These are phyloP conservation scores for Monosporascus sp. DNA, from an alignment of 2,329 filamentous ascomycete genomes.

Conservation along the genomic window DNA sequence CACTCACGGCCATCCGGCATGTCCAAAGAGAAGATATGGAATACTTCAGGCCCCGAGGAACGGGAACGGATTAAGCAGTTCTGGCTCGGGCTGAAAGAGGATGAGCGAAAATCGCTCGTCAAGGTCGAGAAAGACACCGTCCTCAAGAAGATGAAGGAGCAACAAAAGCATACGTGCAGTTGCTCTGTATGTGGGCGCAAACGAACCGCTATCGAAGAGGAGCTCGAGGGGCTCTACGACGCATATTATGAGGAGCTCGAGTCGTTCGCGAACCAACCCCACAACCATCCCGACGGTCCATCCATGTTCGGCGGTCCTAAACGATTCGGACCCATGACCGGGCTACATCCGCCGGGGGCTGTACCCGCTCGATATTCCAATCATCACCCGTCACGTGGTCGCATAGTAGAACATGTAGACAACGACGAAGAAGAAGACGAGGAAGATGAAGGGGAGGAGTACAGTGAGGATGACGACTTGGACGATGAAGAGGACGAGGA, in stretches of 20 bases:
- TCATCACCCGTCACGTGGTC: slow-evolving; percentile 68
- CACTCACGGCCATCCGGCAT: slow-evolving; percentile 35
- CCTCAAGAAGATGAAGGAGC: slow-evolving; percentile 98
- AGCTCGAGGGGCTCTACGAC: slow-evolving; percentile 94
- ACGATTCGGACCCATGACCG: slow-evolving; percentile 51
- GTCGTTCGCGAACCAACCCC: slow-evolving; percentile 80
- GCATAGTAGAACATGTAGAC: slow-evolving; percentile 63
- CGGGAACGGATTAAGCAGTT: slow-evolving; percentile 97
- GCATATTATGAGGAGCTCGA: slow-evolving; percentile 98
- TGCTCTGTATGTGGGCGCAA: slow-evolving; percentile 97
- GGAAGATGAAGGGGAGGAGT: slow-evolving; percentile 47
- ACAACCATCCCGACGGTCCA: slow-evolving; percentile 63
- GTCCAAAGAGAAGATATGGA: slow-evolving; percentile 89
- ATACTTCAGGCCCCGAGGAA: slow-evolving; percentile 89
- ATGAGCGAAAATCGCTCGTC: slow-evolving; percentile 89
- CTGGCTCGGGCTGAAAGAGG: slow-evolving; percentile 90
- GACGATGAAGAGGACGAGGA: slow-evolving; percentile 46
- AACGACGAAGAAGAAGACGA: slow-evolving; percentile 50
- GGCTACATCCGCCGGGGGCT: slow-evolving; percentile 52
- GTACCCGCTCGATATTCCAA: slow-evolving; percentile 52
- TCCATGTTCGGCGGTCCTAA: slow-evolving; percentile 64
- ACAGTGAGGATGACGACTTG: slow-evolving; percentile 39
- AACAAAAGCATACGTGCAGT: slow-evolving; percentile 98
- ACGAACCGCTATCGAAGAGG: slow-evolving; percentile 94
- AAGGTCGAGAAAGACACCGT: slow-evolving; percentile 99